Percentiles rank a stretch among this genome's conserved stretches.
Conservation (phyloP, 2,329 filamentous ascomycete species). For the Paramyrothecium sp. region DNA sequence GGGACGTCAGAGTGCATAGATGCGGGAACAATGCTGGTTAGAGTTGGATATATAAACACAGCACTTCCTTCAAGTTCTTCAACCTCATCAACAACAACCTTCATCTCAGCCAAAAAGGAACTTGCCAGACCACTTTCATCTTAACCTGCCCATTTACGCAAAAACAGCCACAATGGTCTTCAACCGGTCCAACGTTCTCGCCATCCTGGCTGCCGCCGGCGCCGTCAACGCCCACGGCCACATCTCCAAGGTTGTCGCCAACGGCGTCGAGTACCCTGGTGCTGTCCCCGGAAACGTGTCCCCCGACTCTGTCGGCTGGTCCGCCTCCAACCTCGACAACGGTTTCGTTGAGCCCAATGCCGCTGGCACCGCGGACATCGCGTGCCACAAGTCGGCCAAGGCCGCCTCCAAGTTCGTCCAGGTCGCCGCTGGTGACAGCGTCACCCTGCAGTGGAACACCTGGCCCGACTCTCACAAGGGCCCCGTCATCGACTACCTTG, state of each 20-base stretch:
- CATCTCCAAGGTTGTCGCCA: background rate
- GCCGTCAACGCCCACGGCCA: background rate
- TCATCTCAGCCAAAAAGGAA: too few species aligned
- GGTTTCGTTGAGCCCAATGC: conserved; percentile 46
- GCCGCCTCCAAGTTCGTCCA: conserved; percentile 34
- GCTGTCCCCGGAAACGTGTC: background rate
- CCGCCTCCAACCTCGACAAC: conserved; percentile 40
- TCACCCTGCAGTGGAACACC: conserved; percentile 38
- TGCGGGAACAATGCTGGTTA: too few species aligned
- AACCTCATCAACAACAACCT: too few species aligned
- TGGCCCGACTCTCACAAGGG: conserved; percentile 45
- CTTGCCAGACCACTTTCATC: too few species aligned
- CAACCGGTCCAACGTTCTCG: background rate
- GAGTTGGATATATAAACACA: too few species aligned
- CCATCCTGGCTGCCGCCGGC: background rate
- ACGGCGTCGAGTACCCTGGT: background rate
- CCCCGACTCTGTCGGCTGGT: conserved; percentile 27
- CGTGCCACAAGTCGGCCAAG: conserved; percentile 41
- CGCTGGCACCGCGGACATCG: conserved; percentile 39
- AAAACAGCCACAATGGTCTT: conserved; percentile 30
- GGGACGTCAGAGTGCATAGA: too few species aligned
- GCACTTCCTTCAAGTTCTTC: too few species aligned
- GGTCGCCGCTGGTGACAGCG: conserved; percentile 36
- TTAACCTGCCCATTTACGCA: too few species aligned
- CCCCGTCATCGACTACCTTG: conserved; percentile 64